Percentiles rank a stretch among this genome's conserved stretches.
Conservation (phyloP, 2,329 filamentous ascomycete genomes). For the Penicillium sp. region DNA sequence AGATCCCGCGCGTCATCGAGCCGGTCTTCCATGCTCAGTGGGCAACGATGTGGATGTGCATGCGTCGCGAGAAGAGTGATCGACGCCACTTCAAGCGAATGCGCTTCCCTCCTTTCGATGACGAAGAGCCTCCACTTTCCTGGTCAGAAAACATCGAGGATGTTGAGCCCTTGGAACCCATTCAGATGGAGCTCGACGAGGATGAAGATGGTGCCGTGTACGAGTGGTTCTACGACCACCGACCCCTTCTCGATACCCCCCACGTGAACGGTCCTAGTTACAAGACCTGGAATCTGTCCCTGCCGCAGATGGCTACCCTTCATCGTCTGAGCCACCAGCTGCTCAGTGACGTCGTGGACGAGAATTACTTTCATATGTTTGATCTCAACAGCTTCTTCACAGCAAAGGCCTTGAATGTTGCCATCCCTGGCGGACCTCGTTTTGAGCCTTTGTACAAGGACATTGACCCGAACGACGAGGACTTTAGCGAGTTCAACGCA, state of each 20-base stretch:
- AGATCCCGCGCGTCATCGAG: slow-evolving; percentile 94
- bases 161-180: slow-evolving; percentile 93
- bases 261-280: slow-evolving; percentile 98
- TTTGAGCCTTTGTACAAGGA: slow-evolving; percentile 99
- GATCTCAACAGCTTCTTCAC: slow-evolving; percentile 93
- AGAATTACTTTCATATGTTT: slow-evolving; percentile 98
- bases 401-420: slow-evolving; percentile 94
- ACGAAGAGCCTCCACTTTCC: slow-evolving; percentile 94
- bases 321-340: slow-evolving; percentile 90
- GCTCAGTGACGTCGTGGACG: slow-evolving; percentile 87
- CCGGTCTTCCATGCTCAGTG: slow-evolving; percentile 98
- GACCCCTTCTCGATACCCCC: slow-evolving; percentile 83
- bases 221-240: slow-evolving; percentile 97
- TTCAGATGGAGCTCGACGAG: slow-evolving; percentile 97
- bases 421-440: slow-evolving; percentile 92
- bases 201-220: slow-evolving; percentile 86
- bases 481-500: slow-evolving; percentile 99
- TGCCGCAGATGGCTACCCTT: slow-evolving; percentile 94
- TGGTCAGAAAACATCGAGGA: slow-evolving; percentile 99
- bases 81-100: slow-evolving; percentile 96
- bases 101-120: slow-evolving; percentile 97
- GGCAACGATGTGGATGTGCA: slow-evolving; percentile 99
- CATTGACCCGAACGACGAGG: slow-evolving; percentile 96
- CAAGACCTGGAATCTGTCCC: slow-evolving; percentile 87
- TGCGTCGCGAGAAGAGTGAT: slow-evolving; percentile 97